Base-by-base conservation (phyloP, 148 eudicot genomes). In the Diospyros kaki region DNA sequence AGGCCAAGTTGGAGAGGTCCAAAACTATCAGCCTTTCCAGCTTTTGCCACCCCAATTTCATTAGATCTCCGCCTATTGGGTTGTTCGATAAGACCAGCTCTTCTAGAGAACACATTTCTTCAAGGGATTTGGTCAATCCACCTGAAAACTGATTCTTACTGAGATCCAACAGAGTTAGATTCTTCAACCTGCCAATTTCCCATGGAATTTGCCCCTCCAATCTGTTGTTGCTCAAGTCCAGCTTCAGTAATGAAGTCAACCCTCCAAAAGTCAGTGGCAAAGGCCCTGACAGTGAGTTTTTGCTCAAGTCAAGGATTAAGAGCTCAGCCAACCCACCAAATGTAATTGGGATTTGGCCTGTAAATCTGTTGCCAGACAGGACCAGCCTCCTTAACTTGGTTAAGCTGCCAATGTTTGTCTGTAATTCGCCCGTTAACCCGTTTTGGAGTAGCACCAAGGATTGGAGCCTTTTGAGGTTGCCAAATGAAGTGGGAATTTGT, bases 221-320 rank as follows among this genome's bases (percentile, higher is more conserved):
- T 64, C 74, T 74, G 69, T 95, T 95, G 82, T 83, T 71, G 79
- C 97, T 92, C 64, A 93, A 79, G 81, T 95, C 99, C 64, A 95
- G 97, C 85, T 95, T 95, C 10, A 95, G 46, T 9, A 95, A 77
- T 58, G 93, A 89, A 63, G 60, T 75, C 75, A 95, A 77, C 62
- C 79, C 86, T 76, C 91, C 94, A 58, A 89, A 60, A 73, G 81
- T 85, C 45, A 17, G 11, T 28, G 97, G 93, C 50, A 95, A 51
- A 11, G 63, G 28, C 63, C 99, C 97, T 38, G 93, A 88, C 62
- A 95, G 76, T 42, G 81, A 76, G 71, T 95, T 95, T 46, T 95
- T 82, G 66, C 99, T 91, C 44, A 89, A 56, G 64, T 95, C 99
- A 41, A 95, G 75, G 73, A 95, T 95, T 73, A 95, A 71, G 28